Evolutionary conservation across 108 stramenopile genomes (phyloP), one percentile per base, ranked within the genome.

Genomic region (Nitzschia inconspicua): DNA sequence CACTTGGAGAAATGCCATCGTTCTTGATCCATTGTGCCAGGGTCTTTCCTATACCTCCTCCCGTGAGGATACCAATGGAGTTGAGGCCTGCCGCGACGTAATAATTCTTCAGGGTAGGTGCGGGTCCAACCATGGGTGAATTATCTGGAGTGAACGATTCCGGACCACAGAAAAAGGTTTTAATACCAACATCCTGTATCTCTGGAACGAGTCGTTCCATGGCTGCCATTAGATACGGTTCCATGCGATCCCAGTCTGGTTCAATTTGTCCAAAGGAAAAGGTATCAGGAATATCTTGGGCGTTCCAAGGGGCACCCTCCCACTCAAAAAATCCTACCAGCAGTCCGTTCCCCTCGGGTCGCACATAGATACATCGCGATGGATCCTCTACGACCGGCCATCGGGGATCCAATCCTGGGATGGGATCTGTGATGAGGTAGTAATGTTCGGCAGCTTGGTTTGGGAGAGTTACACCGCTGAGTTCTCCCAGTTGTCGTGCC

Each of bases 361-460:
- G 72, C 30, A 91, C 67, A 66, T 91, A 91, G 3, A 83, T 67
- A 55, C 77, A 84, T 3, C 50, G 56, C 0, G 63, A 56, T 4
- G 81, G 73, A 60, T 91, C 89, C 65, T 91, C 89, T 5, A 91
- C 53, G 4, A 91, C 86, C 6, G 89, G 89, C 89, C 89, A 91
- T 2, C 56, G 51, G 10, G 84, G 73, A 73, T 91, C 89, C 3
- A 86, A 72, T 9, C 77, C 82, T 0, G 26, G 34, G 26, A 91
- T 83, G 5, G 62, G 47, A 24, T 86, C 89, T 9, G 89, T 91
- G 32, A 91, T 66, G 18, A 91, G 31, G 53, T 91, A 91, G 55
- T 91, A 91, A 52, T 91, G 89, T 44, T 91, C 89, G n/a, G 84
- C 84, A 9, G 89, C 89, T 67, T 91, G 89, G 48, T 91, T 91